Conservation (phyloP, 169 alveolate genomes). For the Neospora caninum region DNA sequence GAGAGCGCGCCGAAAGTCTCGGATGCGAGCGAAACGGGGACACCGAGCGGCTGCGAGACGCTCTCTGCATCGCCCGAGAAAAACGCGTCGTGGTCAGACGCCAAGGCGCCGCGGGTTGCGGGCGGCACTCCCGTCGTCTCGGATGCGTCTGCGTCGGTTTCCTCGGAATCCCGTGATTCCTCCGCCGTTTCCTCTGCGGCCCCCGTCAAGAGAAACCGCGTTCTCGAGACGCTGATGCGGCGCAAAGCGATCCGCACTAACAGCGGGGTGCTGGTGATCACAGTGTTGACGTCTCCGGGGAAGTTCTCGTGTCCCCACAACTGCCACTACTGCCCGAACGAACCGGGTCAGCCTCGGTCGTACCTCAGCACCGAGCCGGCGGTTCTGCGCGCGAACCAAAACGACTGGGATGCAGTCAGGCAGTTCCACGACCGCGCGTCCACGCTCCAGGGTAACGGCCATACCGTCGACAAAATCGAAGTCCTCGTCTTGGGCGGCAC, state of each 20-base stretch:
- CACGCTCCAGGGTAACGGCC: conserved; percentile 92
- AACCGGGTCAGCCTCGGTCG: conserved; percentile 95
- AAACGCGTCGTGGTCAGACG: neutral
- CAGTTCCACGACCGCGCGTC: conserved; percentile 93
- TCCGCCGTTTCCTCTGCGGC: neutral
- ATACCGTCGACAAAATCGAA: conserved; percentile 92
- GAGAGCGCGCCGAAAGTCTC: neutral
- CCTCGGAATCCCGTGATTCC: neutral
- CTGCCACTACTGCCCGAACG: conserved; percentile 94
- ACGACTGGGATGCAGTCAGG: conserved; percentile 88
- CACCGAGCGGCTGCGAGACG: neutral
- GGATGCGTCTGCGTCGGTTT: neutral
- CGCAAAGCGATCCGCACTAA: conserved; percentile 87
- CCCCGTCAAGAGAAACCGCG: neutral
- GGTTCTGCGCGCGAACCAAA: conserved; percentile 93
- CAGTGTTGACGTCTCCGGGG: conserved; percentile 95
- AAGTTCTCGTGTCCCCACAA: conserved; percentile 92
- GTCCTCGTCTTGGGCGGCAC: conserved; percentile 94
- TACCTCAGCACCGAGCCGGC: conserved; percentile 97
- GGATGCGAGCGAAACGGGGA: neutral
- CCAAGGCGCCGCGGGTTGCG: neutral
- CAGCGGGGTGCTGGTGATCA: conserved; percentile 92
- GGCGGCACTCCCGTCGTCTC: neutral
- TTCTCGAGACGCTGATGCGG: conserved; percentile 79
- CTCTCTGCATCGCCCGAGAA: neutral